Evolutionary conservation across 2,329 filamentous ascomycete genomes (phyloP), one percentile per base, ranked within the genome.

Genomic region (Pestalotiopsis sp.): DNA sequence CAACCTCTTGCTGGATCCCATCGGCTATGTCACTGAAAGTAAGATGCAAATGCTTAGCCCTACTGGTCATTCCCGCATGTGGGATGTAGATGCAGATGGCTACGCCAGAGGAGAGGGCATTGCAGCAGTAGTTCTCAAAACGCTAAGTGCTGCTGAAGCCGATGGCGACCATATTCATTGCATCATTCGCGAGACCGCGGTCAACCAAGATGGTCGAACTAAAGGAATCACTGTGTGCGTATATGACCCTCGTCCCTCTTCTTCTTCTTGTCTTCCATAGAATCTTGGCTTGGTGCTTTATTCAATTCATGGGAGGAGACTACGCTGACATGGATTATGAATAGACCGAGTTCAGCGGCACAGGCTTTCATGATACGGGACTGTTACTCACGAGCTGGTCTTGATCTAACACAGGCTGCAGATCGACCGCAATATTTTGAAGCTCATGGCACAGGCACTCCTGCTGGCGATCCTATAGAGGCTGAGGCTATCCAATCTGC

Each of bases 101-200:
- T 89, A 88, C 68, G 85, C 80, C 5, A 78, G 86, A 3, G 85
- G 81, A 0, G 87, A 89, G 68, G 86, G 82, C 0, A 73, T 81
- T 3, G 82, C 74, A 0, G 71, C 78, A 0, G 70, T 89, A 0
- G 70, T 86, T 1, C 69, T 89, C 0, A 88, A 88, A 75, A 78
- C 73, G 0, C 72, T 87, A 0, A 74, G 77, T 0, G 76, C 80
- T 25, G 86, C 86, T 0, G n/a, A 87, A 0, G 72, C 73, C 2
- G 85, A 85, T 40, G 80, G 81, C 0, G 83, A 89, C 71, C 75
- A 77, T 0, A 78, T 84, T 40, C 68, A 79, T 3, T 81, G 76
- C 2, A 70, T 80, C 3, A 76, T 82, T 20, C 75, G 77, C 2
- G 78, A 72, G 4, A 77, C 75, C 0, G 76, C 71, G 1, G 67